Evolutionary conservation across 352 stramenopile species (phyloP).

Genomic region (Pythium dissimile): DNA sequence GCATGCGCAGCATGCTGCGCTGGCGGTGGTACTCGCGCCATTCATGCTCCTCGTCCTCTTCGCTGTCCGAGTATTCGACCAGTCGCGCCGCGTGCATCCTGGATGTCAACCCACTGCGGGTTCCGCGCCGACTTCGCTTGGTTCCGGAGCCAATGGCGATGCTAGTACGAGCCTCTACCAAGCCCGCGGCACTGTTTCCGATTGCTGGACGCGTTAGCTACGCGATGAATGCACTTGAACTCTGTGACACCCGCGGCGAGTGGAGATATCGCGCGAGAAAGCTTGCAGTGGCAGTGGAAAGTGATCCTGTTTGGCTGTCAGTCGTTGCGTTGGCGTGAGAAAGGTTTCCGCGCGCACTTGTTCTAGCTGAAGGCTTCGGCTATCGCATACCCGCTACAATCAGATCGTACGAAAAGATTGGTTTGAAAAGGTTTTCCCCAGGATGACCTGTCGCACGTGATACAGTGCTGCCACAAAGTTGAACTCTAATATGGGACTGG

Average conservation of each 20-base stretch:
- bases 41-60: slow-evolving; percentile 36
- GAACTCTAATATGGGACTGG: background rate
- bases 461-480: too few species aligned
- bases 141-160: background rate
- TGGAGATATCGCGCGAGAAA: background rate
- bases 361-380: background rate
- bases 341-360: slow-evolving; percentile 20
- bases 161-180: background rate
- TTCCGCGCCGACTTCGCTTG: too few species aligned
- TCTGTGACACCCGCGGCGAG: background rate
- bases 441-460: too few species aligned
- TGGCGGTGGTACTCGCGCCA: slow-evolving; percentile 33
- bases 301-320: too few species aligned
- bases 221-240: background rate
- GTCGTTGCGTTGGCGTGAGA: slow-evolving; percentile 12
- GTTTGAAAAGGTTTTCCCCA: too few species aligned
- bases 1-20: slow-evolving; percentile 22
- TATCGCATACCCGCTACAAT: background rate
- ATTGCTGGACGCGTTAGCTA: background rate
- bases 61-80: slow-evolving; percentile 55
- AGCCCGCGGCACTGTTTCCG: background rate
- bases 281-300: background rate
- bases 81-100: slow-evolving; percentile 19
- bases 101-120: background rate
- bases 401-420: background rate